These are phyloP conservation scores for Suillus subalutaceus DNA, from an alignment of 768 basidiomycete genomes.

Conservation along the genomic window DNA sequence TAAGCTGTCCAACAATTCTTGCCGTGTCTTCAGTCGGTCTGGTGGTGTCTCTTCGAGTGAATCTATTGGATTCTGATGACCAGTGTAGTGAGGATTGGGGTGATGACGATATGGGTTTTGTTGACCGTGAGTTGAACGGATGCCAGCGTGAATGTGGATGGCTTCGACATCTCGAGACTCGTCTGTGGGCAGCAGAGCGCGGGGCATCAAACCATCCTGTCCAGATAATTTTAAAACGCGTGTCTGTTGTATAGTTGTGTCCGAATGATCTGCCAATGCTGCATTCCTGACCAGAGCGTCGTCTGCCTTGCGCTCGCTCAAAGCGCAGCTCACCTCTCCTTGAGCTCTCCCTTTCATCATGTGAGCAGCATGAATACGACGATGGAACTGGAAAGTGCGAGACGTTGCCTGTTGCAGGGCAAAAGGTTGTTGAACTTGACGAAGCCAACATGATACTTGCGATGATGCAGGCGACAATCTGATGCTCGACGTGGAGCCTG, in stretches of 20 bases:
- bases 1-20: slow-evolving; percentile 34
- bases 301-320: slow-evolving; percentile 1
- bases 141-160: slow-evolving; percentile 13
- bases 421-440: slow-evolving; percentile 18
- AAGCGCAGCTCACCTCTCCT: slow-evolving; percentile 8
- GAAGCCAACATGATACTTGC: slow-evolving; percentile 35
- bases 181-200: background rate
- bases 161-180: slow-evolving; percentile 8
- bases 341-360: slow-evolving; percentile 2
- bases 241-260: background rate
- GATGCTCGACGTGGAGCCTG: slow-evolving; percentile 80
- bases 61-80: background rate
- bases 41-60: slow-evolving; percentile 2
- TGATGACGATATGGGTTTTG: slow-evolving; percentile 13
- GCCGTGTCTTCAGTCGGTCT: slow-evolving; percentile 24
- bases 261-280: background rate
- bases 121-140: slow-evolving; percentile 11
- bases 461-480: slow-evolving; percentile 41
- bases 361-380: slow-evolving; percentile 12
- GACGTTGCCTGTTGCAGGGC: slow-evolving; percentile 14
- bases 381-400: slow-evolving; percentile 7
- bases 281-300: slow-evolving; percentile 1
- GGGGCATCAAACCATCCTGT: background rate
- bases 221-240: background rate
- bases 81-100: background rate